phyloP scores from a whole-genome alignment of 768 basidiomycete genomes.

The Boletales sp. region DNA sequence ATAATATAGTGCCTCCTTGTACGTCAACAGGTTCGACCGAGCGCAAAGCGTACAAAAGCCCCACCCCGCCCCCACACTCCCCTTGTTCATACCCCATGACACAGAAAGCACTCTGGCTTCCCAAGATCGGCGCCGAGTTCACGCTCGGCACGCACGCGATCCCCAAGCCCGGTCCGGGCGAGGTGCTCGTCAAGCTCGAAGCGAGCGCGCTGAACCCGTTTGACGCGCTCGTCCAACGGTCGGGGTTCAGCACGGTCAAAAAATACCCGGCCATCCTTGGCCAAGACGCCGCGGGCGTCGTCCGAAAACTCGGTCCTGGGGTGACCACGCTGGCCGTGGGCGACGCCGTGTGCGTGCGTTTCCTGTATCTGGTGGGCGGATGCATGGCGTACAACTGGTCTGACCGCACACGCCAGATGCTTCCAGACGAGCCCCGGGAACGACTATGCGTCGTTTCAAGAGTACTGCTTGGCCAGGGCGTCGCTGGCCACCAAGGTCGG shows the following conservation, averaged over 20 bases:
- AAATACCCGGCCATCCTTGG: constrained; percentile 37
- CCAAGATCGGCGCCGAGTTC: constrained; percentile 10
- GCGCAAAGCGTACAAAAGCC: too few species aligned
- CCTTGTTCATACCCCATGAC: too few species aligned
- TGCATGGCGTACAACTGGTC: too few species aligned
- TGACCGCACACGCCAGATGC: neutral
- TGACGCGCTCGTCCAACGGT: constrained; percentile 25
- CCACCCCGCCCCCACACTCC: too few species aligned
- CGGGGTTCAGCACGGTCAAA: constrained; percentile 19
- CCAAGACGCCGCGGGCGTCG: constrained; percentile 36
- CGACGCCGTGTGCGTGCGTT: constrained; percentile 21
- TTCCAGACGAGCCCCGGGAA: constrained; percentile 8
- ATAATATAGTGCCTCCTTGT: too few species aligned
- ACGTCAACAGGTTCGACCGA: too few species aligned
- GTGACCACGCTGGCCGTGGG: constrained; percentile 33
- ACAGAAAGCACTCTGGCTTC: constrained; percentile 18
- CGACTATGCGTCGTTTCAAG: constrained; percentile 18
- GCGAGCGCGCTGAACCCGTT: constrained; percentile 43
- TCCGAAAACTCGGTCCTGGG: constrained; percentile 34
- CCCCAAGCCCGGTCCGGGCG: constrained; percentile 37
- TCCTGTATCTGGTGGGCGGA: too few species aligned
- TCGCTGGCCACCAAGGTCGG: constrained; percentile 13
- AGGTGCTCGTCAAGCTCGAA: constrained; percentile 40
- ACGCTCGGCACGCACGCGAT: constrained; percentile 13
- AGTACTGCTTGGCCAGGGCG: constrained; percentile 20